A percentile compares a stretch with the other conserved stretches of the same genome.
Evolutionary conservation across 2,329 filamentous ascomycete genomes (phyloP).

Genomic region (Akanthomyces dipterigenus): DNA sequence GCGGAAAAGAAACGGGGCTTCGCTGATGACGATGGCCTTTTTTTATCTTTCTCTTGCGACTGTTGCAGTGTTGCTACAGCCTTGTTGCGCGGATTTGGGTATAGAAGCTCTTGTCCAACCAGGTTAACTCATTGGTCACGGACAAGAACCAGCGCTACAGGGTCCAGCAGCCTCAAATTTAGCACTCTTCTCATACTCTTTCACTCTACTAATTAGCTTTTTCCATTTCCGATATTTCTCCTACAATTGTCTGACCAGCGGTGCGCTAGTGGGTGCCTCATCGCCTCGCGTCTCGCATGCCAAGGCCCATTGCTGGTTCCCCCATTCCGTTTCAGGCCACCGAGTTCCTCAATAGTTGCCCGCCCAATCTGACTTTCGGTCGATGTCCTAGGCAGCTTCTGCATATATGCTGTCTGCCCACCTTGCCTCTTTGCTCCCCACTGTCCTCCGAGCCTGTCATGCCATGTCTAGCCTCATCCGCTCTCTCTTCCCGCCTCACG

Average conservation of each 20-base stretch:
- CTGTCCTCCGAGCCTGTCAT: neutral
- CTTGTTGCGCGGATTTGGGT: too few relatives aligned
- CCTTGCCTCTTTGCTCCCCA: neutral
- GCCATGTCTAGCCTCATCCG: neutral
- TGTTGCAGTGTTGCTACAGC: too few relatives aligned
- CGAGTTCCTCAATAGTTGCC: conserved; percentile 5
- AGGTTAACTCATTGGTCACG: neutral
- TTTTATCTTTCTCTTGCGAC: too few relatives aligned
- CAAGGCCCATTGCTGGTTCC: neutral
- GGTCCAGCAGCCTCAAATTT: neutral
- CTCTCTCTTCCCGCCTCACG: neutral
- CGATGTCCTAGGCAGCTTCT: neutral
- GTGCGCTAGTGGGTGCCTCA: neutral
- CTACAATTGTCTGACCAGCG: neutral
- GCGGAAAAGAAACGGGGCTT: neutral
- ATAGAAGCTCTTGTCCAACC: too few relatives aligned
- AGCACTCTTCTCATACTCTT: neutral
- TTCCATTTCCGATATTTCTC: neutral
- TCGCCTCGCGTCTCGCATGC: neutral
- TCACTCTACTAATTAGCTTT: neutral
- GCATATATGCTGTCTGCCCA: neutral
- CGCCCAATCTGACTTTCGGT: conserved; percentile 1
- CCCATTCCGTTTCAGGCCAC: conserved; percentile 4
- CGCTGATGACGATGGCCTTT: too few relatives aligned
- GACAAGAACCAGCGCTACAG: neutral